A percentile compares a stretch with the other conserved stretches of the same genome.
Conservation (phyloP, 2,329 filamentous ascomycete genomes). For the Pseudocercospora vitis region DNA sequence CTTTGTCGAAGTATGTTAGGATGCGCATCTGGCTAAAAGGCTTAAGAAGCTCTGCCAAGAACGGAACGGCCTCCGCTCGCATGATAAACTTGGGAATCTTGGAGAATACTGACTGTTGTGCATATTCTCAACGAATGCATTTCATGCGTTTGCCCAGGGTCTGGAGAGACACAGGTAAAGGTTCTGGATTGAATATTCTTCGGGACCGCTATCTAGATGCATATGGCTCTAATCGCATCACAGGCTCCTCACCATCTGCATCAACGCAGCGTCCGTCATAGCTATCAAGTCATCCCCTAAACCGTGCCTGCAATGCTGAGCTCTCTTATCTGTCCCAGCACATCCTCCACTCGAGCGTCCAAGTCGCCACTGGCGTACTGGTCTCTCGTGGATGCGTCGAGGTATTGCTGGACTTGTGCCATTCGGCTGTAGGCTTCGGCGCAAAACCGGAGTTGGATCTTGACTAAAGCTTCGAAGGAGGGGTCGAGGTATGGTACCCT, state of each 20-base stretch:
- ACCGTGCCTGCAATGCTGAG: conserved; percentile 84
- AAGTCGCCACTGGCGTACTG: conserved; percentile 93
- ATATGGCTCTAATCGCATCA: conserved; percentile 11
- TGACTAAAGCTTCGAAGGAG: conserved; percentile 94
- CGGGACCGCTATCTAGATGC: no score
- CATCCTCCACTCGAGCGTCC: conserved; percentile 89
- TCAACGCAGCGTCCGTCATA: background rate
- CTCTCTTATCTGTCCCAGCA: conserved; percentile 94
- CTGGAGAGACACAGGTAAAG: no score
- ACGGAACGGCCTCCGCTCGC: background rate
- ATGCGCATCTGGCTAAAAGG: no score
- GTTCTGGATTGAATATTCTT: no score
- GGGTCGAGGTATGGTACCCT: conserved; percentile 91
- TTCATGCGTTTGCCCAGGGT: no score
- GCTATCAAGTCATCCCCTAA: no score
- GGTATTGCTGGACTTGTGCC: conserved; percentile 96
- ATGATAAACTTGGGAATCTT: no score
- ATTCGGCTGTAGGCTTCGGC: conserved; percentile 96
- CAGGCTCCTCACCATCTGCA: background rate
- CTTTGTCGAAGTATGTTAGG: no score
- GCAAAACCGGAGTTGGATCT: conserved; percentile 96
- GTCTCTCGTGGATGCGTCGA: conserved; percentile 92
- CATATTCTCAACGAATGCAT: no score
- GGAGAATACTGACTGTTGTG: no score
- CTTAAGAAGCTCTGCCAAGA: background rate